phyloP scores from a whole-genome alignment of 208 protist species.

The Endotrypanum monterogeii region DNA sequence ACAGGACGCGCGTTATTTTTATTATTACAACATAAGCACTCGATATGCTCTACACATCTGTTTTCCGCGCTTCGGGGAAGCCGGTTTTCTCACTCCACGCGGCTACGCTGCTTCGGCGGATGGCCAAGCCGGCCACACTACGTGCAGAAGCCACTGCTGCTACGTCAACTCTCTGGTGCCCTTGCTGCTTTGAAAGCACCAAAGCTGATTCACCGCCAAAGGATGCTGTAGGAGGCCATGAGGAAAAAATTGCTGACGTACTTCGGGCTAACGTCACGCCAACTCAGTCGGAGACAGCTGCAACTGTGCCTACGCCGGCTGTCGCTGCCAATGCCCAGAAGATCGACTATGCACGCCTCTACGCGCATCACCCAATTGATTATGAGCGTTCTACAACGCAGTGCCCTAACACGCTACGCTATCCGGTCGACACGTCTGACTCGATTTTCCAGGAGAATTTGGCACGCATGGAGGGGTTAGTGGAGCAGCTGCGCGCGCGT shows the following conservation, averaged over 20 bases:
- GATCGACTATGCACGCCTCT: constrained; percentile 31
- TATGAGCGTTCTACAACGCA: constrained; percentile 44
- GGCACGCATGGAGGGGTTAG: constrained; percentile 53
- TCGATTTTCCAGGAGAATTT: constrained; percentile 49
- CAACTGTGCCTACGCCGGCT: background rate
- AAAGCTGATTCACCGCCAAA: background rate
- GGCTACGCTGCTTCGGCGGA: background rate
- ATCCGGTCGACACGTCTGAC: constrained; percentile 40
- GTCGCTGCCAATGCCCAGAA: background rate
- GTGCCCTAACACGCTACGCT: constrained; percentile 49
- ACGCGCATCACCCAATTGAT: constrained; percentile 43
- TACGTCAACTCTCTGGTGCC: background rate
- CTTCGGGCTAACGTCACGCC: background rate
- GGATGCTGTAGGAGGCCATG: background rate
- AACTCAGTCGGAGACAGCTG: background rate
- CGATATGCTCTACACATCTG: constrained; percentile 1
- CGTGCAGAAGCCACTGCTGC: background rate
- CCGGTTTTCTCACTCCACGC: background rate
- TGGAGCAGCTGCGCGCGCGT: constrained; percentile 38
- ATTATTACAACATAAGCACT: background rate
- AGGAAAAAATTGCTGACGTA: background rate
- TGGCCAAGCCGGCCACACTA: background rate
- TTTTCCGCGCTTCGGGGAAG: background rate
- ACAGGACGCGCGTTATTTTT: too few species aligned
- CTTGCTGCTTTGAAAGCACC: constrained; percentile 6